Percentiles rank a stretch among this genome's conserved stretches.
phyloP scores from a whole-genome alignment of 1,284 basidiomycete species.

The Chalciporus sp. region DNA sequence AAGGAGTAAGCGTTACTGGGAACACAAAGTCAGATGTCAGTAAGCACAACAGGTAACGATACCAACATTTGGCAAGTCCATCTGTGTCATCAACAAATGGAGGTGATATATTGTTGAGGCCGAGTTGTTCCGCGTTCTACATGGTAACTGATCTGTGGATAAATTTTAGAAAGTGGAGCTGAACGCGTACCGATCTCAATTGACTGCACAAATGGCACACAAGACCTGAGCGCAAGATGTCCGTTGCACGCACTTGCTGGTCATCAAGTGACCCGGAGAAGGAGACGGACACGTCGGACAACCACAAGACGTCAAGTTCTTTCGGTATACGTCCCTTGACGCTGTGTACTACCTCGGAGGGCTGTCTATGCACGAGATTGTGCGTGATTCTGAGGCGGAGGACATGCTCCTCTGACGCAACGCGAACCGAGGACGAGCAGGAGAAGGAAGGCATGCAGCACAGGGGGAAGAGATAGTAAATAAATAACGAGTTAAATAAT shows the following conservation, averaged over 20 bases:
- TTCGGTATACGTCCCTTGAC: constrained; percentile 46
- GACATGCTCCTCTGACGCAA: constrained; percentile 32
- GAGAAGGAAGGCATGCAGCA: constrained; percentile 42
- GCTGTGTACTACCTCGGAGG: constrained; percentile 34
- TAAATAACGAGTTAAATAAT: constrained; percentile 35
- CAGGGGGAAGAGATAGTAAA: constrained; percentile 8
- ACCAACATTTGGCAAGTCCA: constrained; percentile 45
- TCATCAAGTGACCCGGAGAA: constrained; percentile 56
- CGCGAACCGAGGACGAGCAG: constrained; percentile 35
- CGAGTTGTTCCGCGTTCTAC: constrained; percentile 61
- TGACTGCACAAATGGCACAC: constrained; percentile 51
- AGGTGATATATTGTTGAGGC: constrained; percentile 56
- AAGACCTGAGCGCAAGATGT: constrained; percentile 52
- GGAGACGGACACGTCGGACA: constrained; percentile 52
- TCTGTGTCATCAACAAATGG: constrained; percentile 48
- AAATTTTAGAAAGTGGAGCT: constrained; percentile 1
- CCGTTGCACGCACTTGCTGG: constrained; percentile 38
- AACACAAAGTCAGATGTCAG: constrained; percentile 13
- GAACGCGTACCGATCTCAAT: constrained; percentile 48
- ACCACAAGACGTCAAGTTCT: constrained; percentile 51
- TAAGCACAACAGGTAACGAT: neutral
- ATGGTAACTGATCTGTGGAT: constrained; percentile 18
- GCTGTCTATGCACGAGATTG: constrained; percentile 40
- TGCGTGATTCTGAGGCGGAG: constrained; percentile 41
- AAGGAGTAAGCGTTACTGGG: constrained; percentile 50